These are phyloP conservation scores for Stereocaulon alpinum DNA, from an alignment of 495 filamentous ascomycete genomes.

Conservation along the genomic window DNA sequence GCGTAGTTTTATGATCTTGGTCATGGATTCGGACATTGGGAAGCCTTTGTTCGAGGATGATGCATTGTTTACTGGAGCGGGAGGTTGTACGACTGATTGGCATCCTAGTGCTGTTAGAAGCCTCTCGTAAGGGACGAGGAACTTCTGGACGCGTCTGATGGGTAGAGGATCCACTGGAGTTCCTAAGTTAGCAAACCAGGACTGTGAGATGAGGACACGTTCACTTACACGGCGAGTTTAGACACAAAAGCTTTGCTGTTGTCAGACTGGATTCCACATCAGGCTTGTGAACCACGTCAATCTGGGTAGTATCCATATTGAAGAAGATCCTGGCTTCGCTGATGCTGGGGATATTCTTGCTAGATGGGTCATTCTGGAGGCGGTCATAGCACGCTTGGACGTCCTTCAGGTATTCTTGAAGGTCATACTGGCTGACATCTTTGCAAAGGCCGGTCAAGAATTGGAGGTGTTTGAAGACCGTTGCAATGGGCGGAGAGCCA, in stretches of 20 bases:
- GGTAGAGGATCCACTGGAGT: slow-evolving; percentile 15
- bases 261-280: slow-evolving; percentile 17
- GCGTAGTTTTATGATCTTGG: slow-evolving; percentile 14
- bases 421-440: slow-evolving; percentile 7
- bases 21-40: slow-evolving; percentile 4
- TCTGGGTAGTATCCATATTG: slow-evolving; percentile 21
- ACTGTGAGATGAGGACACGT: background rate
- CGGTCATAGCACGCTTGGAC: slow-evolving; percentile 21
- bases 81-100: slow-evolving; percentile 20
- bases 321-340: slow-evolving; percentile 18
- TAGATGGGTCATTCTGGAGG: slow-evolving; percentile 18
- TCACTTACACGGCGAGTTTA: slow-evolving; percentile 19
- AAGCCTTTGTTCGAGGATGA: background rate
- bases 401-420: slow-evolving; percentile 23
- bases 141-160: slow-evolving; percentile 18
- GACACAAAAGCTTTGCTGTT: slow-evolving; percentile 18
- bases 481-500: slow-evolving; percentile 15
- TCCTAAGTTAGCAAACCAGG: background rate
- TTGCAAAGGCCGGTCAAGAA: slow-evolving; percentile 12
- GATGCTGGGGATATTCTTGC: slow-evolving; percentile 10
- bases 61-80: slow-evolving; percentile 5
- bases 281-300: slow-evolving; percentile 2
- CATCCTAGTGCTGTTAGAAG: slow-evolving; percentile 22
- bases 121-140: slow-evolving; percentile 24
- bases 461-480: slow-evolving; percentile 23